phyloP scores from a whole-genome alignment of 2,329 filamentous ascomycete species.

The Fusarium sp. region DNA sequence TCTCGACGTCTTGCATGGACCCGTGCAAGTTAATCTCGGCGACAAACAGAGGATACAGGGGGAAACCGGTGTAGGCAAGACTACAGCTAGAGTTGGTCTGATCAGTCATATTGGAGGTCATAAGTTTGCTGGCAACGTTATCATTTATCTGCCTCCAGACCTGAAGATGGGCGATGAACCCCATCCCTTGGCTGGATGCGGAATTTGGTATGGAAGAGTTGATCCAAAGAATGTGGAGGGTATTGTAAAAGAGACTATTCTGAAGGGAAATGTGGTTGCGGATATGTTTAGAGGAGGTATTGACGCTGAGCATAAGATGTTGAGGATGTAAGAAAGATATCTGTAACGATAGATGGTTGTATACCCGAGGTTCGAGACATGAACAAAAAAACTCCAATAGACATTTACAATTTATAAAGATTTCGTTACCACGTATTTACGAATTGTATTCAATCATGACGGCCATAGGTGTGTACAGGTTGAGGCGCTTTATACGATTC shows the following conservation, averaged over 20 bases:
- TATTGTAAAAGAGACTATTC: conserved; percentile 75
- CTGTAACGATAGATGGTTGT: background rate
- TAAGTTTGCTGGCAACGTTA: conserved; percentile 86
- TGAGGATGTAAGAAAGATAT: conserved; percentile 52
- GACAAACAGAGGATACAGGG: conserved; percentile 35
- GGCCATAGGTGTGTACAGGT: no score
- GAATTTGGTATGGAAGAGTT: conserved; percentile 85
- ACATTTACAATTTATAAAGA: background rate
- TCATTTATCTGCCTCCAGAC: conserved; percentile 77
- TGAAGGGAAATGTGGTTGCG: conserved; percentile 71
- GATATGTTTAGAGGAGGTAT: conserved; percentile 80
- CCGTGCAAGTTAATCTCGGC: conserved; percentile 49
- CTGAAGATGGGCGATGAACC: conserved; percentile 52
- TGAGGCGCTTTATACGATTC: conserved; percentile 6
- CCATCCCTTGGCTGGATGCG: conserved; percentile 73
- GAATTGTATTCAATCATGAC: background rate
- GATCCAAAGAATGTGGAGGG: conserved; percentile 80
- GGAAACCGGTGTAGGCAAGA: conserved; percentile 10
- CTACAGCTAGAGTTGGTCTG: conserved; percentile 69
- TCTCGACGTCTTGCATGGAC: conserved; percentile 58
- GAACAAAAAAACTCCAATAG: background rate
- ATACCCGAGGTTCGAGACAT: conserved; percentile 23
- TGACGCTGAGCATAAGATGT: conserved; percentile 61
- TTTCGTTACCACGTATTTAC: background rate
- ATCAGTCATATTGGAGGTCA: conserved; percentile 87